Conservation (phyloP, 345 rosid genomes). For the Boechera stricta region DNA sequence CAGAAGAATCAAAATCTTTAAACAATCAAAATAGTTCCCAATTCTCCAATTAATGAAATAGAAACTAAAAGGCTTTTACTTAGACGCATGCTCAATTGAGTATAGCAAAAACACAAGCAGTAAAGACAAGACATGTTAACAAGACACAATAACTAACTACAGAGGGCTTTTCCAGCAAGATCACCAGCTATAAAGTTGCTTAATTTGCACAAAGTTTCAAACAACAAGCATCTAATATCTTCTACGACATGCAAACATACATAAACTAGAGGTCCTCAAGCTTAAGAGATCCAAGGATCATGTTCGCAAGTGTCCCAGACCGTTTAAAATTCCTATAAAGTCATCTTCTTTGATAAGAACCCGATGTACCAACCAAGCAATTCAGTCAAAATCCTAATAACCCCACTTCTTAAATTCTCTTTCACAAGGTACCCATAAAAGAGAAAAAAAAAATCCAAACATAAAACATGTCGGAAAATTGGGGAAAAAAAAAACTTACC, state of each 20-base stretch:
- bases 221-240: slow-evolving; percentile 1
- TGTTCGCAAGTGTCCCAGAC: neutral
- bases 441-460: neutral
- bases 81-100: neutral
- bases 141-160: slow-evolving; percentile 5
- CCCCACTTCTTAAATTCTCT: neutral
- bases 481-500: slow-evolving; percentile 44
- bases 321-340: neutral
- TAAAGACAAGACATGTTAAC: slow-evolving; percentile 10
- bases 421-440: slow-evolving; percentile 6
- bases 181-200: slow-evolving; percentile 10
- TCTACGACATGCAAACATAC: slow-evolving; percentile 1
- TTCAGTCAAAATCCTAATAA: neutral
- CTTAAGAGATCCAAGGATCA: neutral
- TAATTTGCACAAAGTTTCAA: slow-evolving; percentile 2
- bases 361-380: slow-evolving; percentile 7
- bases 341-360: neutral
- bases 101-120: neutral
- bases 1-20: neutral
- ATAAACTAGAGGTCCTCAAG: neutral
- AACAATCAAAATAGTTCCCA: neutral
- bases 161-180: neutral
- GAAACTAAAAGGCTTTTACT: neutral
- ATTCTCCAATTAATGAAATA: neutral
- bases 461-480: neutral